A percentile compares a stretch with the other conserved stretches of the same genome.
These are phyloP conservation scores for Aspergillus incahuasiensis DNA, from an alignment of 495 filamentous ascomycete genomes.

Conservation along the genomic window DNA sequence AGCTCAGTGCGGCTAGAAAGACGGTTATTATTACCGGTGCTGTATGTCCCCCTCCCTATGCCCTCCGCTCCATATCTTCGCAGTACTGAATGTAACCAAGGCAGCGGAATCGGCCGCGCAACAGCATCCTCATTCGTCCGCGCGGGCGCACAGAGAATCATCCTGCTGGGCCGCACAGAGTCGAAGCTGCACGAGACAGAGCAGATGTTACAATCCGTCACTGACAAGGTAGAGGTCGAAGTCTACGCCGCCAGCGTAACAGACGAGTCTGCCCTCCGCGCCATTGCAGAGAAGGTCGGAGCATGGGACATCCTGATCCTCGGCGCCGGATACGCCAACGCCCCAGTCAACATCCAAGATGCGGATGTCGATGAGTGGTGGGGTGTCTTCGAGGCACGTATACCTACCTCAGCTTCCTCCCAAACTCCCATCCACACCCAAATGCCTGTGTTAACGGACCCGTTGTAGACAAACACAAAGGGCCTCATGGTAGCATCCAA, in stretches of 20 bases:
- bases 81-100: background rate
- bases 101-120: constrained; percentile 35
- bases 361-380: constrained; percentile 31
- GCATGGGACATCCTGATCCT: constrained; percentile 34
- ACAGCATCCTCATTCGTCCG: constrained; percentile 35
- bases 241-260: background rate
- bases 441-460: too few relatives aligned
- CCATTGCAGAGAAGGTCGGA: constrained; percentile 21
- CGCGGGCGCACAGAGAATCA: constrained; percentile 31
- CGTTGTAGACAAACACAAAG: constrained; percentile 36
- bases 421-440: background rate
- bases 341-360: constrained; percentile 17
- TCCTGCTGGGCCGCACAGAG: constrained; percentile 30
- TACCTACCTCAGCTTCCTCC: background rate
- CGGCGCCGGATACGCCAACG: constrained; percentile 26
- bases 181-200: constrained; percentile 22
- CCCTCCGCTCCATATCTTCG: too few relatives aligned
- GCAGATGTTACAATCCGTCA: background rate
- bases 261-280: constrained; percentile 18
- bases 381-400: constrained; percentile 31
- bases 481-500: constrained; percentile 29
- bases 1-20: constrained; percentile 39
- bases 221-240: too few relatives aligned
- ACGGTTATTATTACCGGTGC: constrained; percentile 47
- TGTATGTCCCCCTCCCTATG: constrained; percentile 3